Base-by-base conservation (phyloP, 306 rosid genomes). In the Abrus precatorius region DNA sequence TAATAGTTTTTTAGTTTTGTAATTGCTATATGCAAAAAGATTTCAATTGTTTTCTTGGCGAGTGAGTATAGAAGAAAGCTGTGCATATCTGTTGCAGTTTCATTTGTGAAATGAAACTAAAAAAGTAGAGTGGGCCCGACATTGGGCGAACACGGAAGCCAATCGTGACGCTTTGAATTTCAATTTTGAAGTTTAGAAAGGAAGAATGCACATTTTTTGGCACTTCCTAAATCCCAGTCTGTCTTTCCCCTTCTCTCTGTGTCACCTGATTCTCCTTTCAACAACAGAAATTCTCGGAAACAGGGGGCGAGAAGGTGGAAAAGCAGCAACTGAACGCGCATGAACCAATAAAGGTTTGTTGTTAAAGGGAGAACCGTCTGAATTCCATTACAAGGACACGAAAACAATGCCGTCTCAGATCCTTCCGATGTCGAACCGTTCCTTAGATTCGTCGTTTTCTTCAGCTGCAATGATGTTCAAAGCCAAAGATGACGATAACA, bases 351-450 rank as follows among this genome's bases (percentile, higher is more conserved):
- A 44, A 4, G 2, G 79, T 72, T 81, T 32, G 6, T 70, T 78
- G 33, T 50, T 27, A 57, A 9, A 9, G 6, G 36, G 28, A 57
- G 60, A 72, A 62, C 64, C 68, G 49, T 54, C 77, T 47, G 10
- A 12, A 2, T 47, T 20, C 20, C 20, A 20, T 20, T 20, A 20
- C 20, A 20, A 20, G 20, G 20, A 20, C 20, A 69, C 49, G 5
- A 4, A 47, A 45, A 82, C 69, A 60, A 93, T 94, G 98, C 89
- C 93, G 29, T 92, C 97, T 76, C 87, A 84, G 13, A 82, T 86
- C 32, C 67, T 94, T 10, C 91, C 96, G 55, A 56, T 87, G 5
- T 33, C 93, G 29, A 87, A 86, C 34, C 83, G 75, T 7, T 13
- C 69, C 29, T 29, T 41, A 28, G 76, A 44, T 47, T 52, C 84